These are phyloP conservation scores for Pythium phragmiticola DNA, from an alignment of 352 stramenopile genomes.

Conservation along the genomic window DNA sequence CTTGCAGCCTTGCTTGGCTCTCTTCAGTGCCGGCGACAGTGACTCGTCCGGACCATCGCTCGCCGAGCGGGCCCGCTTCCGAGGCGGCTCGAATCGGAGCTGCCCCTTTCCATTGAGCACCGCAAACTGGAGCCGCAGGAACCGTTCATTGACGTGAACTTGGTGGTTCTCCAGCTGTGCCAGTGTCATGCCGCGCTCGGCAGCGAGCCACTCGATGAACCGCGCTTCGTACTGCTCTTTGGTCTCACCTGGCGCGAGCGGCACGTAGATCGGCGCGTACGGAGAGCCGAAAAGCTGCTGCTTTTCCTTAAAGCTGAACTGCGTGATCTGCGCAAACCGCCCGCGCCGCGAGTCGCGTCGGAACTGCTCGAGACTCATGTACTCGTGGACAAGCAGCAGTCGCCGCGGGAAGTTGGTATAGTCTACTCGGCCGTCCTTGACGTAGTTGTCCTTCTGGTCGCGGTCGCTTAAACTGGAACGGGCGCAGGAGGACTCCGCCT, in stretches of 20 bases:
- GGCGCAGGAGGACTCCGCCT: neutral
- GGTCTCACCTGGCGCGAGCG: conserved; percentile 18
- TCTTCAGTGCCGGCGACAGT: neutral
- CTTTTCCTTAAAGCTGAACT: neutral
- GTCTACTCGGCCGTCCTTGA: neutral
- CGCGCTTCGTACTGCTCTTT: conserved; percentile 13
- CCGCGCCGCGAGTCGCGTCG: neutral
- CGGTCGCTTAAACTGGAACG: neutral
- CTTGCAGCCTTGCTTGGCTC: neutral
- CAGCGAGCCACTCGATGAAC: conserved; percentile 11
- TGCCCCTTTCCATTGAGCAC: neutral
- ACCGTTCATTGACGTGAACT: conserved; percentile 9
- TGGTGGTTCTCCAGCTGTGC: neutral
- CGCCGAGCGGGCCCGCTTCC: neutral
- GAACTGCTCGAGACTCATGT: conserved; percentile 1
- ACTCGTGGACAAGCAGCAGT: neutral
- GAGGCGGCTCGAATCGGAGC: neutral
- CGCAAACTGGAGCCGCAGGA: conserved; percentile 15
- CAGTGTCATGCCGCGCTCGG: neutral
- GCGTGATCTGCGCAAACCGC: neutral
- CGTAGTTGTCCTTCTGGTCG: neutral
- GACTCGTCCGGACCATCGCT: conserved; percentile 1
- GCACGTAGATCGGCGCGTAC: conserved; percentile 9
- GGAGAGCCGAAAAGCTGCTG: neutral
- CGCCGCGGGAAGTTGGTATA: neutral